Conservation (phyloP, 768 basidiomycete species). For the Sporobolomyces roseus region DNA sequence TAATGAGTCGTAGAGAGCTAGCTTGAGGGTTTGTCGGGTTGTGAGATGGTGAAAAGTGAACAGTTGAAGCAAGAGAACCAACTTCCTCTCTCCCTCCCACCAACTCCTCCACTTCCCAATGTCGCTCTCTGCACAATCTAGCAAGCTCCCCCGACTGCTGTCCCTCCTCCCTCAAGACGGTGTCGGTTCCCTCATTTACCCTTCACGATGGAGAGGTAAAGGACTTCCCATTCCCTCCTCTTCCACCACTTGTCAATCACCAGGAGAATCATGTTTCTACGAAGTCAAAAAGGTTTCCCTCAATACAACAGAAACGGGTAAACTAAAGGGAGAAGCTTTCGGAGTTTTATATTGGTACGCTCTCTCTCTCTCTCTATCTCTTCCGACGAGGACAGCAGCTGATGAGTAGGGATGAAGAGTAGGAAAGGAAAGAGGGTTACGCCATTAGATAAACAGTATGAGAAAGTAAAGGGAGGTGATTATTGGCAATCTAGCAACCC, state of each 20-base stretch:
- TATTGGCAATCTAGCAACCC: slow-evolving; percentile 12
- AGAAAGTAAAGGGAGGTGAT: slow-evolving; percentile 19
- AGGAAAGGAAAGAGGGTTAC: slow-evolving; percentile 24
- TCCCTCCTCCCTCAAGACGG: slow-evolving; percentile 31
- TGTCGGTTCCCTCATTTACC: slow-evolving; percentile 21
- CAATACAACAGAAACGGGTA: not conserved
- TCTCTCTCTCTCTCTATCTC: not conserved
- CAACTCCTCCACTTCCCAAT: not conserved
- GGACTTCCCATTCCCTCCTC: slow-evolving; percentile 25
- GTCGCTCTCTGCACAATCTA: not conserved
- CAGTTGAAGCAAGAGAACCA: no score
- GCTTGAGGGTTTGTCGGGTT: not conserved
- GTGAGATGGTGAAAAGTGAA: not conserved
- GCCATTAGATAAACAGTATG: slow-evolving; percentile 16
- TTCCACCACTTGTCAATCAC: not conserved
- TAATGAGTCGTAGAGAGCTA: no score
- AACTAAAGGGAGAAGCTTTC: not conserved
- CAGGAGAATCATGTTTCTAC: slow-evolving; percentile 18
- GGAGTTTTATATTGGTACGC: slow-evolving; percentile 32
- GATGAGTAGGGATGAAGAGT: not conserved
- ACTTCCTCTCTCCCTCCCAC: not conserved
- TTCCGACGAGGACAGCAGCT: not conserved
- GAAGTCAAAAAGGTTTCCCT: slow-evolving; percentile 23
- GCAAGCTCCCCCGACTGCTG: slow-evolving; percentile 10
- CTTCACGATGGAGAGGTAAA: slow-evolving; percentile 21